A percentile compares a stretch with the other conserved stretches of the same genome.
Evolutionary conservation across 352 stramenopile species (phyloP).

Genomic region (Phytophthora tentaculata): DNA sequence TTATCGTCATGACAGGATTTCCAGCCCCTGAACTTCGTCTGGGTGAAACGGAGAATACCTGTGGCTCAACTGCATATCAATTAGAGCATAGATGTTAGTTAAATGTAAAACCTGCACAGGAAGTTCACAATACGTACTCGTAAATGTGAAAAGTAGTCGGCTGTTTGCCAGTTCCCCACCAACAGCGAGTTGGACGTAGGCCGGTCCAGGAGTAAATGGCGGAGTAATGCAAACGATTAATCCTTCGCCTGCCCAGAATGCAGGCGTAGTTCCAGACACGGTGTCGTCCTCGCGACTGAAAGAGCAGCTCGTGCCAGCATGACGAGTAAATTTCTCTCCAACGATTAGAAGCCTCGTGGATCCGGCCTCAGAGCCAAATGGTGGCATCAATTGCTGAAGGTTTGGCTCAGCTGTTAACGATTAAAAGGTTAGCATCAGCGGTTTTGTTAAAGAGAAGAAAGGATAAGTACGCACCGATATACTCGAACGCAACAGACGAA

Average conservation of each 20-base stretch:
- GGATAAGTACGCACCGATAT: conserved; percentile 34
- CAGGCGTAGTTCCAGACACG: conserved; percentile 9
- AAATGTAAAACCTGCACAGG: neutral
- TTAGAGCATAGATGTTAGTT: neutral
- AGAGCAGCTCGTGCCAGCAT: conserved; percentile 21
- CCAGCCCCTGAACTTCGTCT: conserved; percentile 15
- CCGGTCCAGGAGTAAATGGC: conserved; percentile 21
- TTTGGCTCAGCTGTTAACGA: conserved; percentile 31
- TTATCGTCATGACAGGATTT: conserved; percentile 25
- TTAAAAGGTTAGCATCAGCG: neutral
- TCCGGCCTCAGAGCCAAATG: conserved; percentile 39
- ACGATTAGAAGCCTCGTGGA: conserved; percentile 39
- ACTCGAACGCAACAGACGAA: conserved; percentile 33
- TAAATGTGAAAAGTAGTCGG: conserved; percentile 35
- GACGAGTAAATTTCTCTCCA: conserved; percentile 32
- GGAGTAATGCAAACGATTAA: conserved; percentile 35
- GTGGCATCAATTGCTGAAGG: conserved; percentile 36
- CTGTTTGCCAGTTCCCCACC: conserved; percentile 19
- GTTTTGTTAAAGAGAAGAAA: neutral
- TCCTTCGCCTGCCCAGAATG: conserved; percentile 30
- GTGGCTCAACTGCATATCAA: conserved; percentile 30
- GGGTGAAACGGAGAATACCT: conserved; percentile 34
- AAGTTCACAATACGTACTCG: conserved; percentile 17
- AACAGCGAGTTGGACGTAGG: conserved; percentile 28
- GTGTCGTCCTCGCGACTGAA: conserved; percentile 17